Percentiles rank a stretch among this genome's conserved stretches.
phyloP scores from a whole-genome alignment of 2,329 filamentous ascomycete genomes.

The Fusarium lyarnte region DNA sequence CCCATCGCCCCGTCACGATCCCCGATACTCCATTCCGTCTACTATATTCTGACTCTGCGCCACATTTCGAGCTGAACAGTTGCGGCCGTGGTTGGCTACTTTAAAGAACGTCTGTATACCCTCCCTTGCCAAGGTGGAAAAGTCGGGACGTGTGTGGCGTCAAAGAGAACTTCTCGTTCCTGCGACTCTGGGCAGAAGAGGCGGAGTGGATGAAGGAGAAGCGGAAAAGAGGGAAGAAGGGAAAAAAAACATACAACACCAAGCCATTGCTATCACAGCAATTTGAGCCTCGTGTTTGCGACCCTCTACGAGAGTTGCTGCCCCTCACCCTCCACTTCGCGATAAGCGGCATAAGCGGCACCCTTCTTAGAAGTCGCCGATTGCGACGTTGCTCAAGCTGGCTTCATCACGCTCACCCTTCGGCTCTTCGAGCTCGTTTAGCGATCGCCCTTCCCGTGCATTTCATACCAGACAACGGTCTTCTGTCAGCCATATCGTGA shows the following conservation, averaged over 20 bases:
- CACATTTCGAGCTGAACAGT: constrained; percentile 21
- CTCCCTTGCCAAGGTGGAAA: constrained; percentile 38
- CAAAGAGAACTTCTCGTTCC: constrained; percentile 13
- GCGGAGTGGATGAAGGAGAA: background rate
- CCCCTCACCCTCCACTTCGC: constrained; percentile 3
- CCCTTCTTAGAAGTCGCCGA: constrained; percentile 33
- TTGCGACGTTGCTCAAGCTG: constrained; percentile 54
- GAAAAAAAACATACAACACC: constrained; percentile 2
- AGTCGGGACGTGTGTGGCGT: constrained; percentile 24
- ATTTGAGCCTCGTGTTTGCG: constrained; percentile 25
- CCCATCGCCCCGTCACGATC: constrained; percentile 1
- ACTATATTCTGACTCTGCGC: constrained; percentile 23
- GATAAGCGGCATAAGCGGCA: constrained; percentile 20
- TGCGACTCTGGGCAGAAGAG: constrained; percentile 8
- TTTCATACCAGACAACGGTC: constrained; percentile 64
- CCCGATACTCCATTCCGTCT: constrained; percentile 21
- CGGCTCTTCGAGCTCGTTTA: constrained; percentile 65
- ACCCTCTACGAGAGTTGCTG: constrained; percentile 7
- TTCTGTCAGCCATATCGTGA: constrained; percentile 51
- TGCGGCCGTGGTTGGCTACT: constrained; percentile 10
- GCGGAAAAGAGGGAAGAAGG: background rate
- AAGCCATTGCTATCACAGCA: background rate
- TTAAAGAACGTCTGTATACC: constrained; percentile 5
- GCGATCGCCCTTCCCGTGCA: constrained; percentile 57
- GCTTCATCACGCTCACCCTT: constrained; percentile 59